These are phyloP conservation scores for Pythium aphanidermatum DNA, from an alignment of 352 stramenopile species.

Conservation along the genomic window DNA sequence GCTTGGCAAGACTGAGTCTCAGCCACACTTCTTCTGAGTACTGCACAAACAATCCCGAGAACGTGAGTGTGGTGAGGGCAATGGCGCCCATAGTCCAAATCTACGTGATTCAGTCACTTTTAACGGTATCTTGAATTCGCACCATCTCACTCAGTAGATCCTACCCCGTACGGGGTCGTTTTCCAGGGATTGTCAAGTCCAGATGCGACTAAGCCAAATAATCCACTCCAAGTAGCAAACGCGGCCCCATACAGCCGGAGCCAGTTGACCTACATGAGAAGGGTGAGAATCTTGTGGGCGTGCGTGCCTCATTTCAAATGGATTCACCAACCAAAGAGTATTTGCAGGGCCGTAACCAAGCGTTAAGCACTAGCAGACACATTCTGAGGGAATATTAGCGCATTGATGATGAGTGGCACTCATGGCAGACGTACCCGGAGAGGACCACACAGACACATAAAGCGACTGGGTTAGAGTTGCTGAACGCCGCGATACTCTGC, in stretches of 20 bases:
- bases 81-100: background rate
- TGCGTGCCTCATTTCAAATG: too few relatives aligned
- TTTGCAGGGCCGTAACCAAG: slow-evolving; percentile 40
- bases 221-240: slow-evolving; percentile 37
- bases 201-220: slow-evolving; percentile 27
- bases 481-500: slow-evolving; percentile 18
- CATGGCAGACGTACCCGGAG: slow-evolving; percentile 6
- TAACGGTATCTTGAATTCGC: background rate
- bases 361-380: slow-evolving; percentile 22
- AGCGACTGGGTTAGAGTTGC: slow-evolving; percentile 16
- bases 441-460: slow-evolving; percentile 9
- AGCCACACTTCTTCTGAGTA: too few relatives aligned
- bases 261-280: slow-evolving; percentile 36
- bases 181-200: slow-evolving; percentile 34
- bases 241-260: slow-evolving; percentile 35
- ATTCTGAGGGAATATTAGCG: background rate
- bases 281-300: too few relatives aligned
- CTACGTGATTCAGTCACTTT: background rate
- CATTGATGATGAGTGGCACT: background rate
- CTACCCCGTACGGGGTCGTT: slow-evolving; percentile 41
- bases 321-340: slow-evolving; percentile 31
- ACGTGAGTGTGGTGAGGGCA: too few relatives aligned
- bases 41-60: too few relatives aligned
- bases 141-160: background rate
- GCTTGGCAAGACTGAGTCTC: too few relatives aligned